phyloP scores from a whole-genome alignment of 768 basidiomycete species.

The Cyclocybe aegerita region DNA sequence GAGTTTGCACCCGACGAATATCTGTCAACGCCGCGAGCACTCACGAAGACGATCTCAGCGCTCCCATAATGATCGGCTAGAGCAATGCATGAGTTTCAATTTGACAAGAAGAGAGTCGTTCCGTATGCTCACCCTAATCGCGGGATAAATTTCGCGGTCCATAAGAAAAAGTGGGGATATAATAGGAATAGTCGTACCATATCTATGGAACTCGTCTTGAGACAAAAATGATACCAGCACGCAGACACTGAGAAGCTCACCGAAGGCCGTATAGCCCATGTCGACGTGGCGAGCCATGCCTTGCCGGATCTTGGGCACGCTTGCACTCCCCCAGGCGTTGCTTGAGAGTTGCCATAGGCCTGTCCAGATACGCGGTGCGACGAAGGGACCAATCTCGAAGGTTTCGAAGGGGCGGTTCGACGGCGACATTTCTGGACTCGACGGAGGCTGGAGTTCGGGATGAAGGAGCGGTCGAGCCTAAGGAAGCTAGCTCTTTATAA shows the following conservation, averaged over 20 bases:
- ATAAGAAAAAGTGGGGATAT: too few species aligned
- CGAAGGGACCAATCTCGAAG: slow-evolving; percentile 55
- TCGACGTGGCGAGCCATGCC: slow-evolving; percentile 67
- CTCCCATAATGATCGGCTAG: slow-evolving; percentile 87
- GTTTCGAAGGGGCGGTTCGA: slow-evolving; percentile 35
- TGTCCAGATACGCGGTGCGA: slow-evolving; percentile 66
- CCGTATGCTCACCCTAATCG: slow-evolving; percentile 27
- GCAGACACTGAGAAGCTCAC: slow-evolving; percentile 26
- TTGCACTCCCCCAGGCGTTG: slow-evolving; percentile 81
- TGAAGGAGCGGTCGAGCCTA: too few species aligned
- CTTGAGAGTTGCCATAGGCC: slow-evolving; percentile 88
- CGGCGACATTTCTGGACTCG: slow-evolving; percentile 14
- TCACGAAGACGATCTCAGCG: slow-evolving; percentile 78
- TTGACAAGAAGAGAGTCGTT: slow-evolving; percentile 1
- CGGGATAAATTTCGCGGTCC: not conserved
- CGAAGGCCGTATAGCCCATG: slow-evolving; percentile 64
- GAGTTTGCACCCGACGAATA: slow-evolving; percentile 6
- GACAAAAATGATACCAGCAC: slow-evolving; percentile 4
- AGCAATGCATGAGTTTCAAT: not conserved
- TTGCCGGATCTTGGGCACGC: slow-evolving; percentile 60
- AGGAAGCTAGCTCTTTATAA: too few species aligned
- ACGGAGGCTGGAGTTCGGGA: not conserved
- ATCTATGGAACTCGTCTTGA: slow-evolving; percentile 21
- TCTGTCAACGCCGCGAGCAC: slow-evolving; percentile 20
- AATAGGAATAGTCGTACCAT: slow-evolving; percentile 29